Evolutionary conservation across 768 basidiomycete genomes (phyloP).

Genomic region (Zangia roseola): DNA sequence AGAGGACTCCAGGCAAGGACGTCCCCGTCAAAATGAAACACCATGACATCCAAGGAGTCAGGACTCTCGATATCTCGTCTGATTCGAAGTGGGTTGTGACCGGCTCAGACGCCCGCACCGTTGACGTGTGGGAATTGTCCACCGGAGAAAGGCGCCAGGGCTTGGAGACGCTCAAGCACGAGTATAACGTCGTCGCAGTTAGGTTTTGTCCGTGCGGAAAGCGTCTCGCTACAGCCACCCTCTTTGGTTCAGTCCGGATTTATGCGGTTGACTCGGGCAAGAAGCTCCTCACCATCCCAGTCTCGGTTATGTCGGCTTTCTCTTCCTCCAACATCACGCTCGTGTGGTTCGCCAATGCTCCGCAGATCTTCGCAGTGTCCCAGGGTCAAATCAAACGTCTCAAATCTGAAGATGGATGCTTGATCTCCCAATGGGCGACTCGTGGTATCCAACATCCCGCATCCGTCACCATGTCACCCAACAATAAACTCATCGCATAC

Average conservation of each 20-base stretch:
- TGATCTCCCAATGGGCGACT: slow-evolving; percentile 14
- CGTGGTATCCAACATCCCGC: slow-evolving; percentile 8
- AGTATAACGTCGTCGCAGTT: slow-evolving; percentile 18
- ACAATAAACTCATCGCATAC: slow-evolving; percentile 15
- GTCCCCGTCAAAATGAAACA: background rate
- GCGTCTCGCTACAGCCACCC: slow-evolving; percentile 18
- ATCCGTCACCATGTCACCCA: slow-evolving; percentile 12
- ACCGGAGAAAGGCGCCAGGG: slow-evolving; percentile 6
- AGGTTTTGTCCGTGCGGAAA: slow-evolving; percentile 19
- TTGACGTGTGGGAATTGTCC: slow-evolving; percentile 15
- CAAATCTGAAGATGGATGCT: slow-evolving; percentile 11
- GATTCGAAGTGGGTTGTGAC: slow-evolving; percentile 21
- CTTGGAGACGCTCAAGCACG: slow-evolving; percentile 8
- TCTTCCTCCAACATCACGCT: slow-evolving; percentile 3
- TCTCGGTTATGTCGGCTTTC: slow-evolving; percentile 7
- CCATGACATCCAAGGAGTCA: slow-evolving; percentile 6
- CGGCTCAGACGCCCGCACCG: slow-evolving; percentile 13
- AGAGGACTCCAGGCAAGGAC: background rate
- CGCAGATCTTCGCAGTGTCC: slow-evolving; percentile 14
- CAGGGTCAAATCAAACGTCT: slow-evolving; percentile 20
- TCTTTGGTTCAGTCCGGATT: slow-evolving; percentile 19
- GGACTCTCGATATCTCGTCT: slow-evolving; percentile 16
- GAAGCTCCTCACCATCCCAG: slow-evolving; percentile 17
- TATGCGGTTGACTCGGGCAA: slow-evolving; percentile 4
- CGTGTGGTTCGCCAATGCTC: slow-evolving; percentile 9